phyloP scores from a whole-genome alignment of 2,329 filamentous ascomycete genomes.

The Nakataea oryzae region DNA sequence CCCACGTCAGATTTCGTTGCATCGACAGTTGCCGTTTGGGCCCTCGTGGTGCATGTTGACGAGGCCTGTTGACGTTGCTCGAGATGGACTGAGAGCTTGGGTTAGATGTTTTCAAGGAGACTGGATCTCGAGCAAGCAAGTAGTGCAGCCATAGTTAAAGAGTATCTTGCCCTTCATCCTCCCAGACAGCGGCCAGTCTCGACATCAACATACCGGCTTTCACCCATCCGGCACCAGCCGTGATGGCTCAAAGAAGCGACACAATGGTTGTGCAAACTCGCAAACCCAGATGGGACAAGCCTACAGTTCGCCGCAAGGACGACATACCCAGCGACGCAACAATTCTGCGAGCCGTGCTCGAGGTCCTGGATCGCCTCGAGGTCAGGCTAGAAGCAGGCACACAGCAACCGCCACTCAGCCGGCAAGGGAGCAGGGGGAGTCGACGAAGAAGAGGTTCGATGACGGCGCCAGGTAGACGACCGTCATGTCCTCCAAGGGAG shows the following conservation, averaged over 20 bases:
- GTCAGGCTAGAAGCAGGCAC: neutral
- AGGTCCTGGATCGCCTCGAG: conserved; percentile 1
- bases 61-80: too few relatives aligned
- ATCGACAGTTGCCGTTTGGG: too few relatives aligned
- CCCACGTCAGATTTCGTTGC: neutral
- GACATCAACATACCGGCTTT: too few relatives aligned
- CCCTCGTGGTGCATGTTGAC: neutral
- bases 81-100: neutral
- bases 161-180: neutral
- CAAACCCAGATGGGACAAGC: neutral
- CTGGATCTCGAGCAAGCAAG: too few relatives aligned
- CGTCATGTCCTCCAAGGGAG: neutral
- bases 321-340: neutral
- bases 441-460: neutral
- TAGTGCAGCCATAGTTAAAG: too few relatives aligned
- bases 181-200: neutral
- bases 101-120: too few relatives aligned
- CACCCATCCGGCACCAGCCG: too few relatives aligned
- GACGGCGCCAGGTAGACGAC: neutral
- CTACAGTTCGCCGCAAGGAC: neutral
- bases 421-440: neutral
- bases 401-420: neutral
- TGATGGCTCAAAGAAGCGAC: neutral
- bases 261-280: neutral
- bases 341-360: neutral